phyloP scores from a whole-genome alignment of 208 protist species.

The Acanthamoeba royreba region DNA sequence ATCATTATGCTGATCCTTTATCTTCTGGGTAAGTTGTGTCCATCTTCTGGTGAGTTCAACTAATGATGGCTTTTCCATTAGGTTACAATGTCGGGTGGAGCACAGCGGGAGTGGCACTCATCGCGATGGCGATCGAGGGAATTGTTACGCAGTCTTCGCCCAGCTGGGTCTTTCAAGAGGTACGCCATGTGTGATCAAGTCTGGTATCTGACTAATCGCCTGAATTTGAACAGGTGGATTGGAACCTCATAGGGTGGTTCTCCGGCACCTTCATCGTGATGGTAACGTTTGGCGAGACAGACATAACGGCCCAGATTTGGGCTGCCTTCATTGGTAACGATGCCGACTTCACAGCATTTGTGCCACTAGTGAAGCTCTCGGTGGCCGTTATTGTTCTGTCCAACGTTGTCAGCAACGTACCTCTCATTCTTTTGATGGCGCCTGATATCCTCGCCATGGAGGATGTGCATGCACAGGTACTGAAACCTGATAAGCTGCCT shows the following conservation, averaged over 20 bases:
- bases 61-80: too few species aligned
- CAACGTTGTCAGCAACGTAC: conserved; percentile 7
- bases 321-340: neutral
- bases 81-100: neutral
- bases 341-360: neutral
- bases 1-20: neutral
- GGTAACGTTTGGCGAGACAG: neutral
- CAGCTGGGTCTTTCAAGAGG: neutral
- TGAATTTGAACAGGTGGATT: too few species aligned
- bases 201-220: too few species aligned
- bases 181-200: too few species aligned
- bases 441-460: neutral
- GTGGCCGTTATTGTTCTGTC: neutral
- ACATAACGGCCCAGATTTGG: neutral
- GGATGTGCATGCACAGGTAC: neutral
- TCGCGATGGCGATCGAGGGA: neutral
- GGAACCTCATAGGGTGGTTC: neutral
- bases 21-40: neutral
- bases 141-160: neutral
- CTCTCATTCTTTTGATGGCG: neutral
- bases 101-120: neutral
- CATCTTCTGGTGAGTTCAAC: neutral
- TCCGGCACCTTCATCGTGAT: neutral
- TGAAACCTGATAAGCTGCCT: too few species aligned
- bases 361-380: neutral